These are phyloP conservation scores for Phalaenopsis equestris DNA, from an alignment of 106 monocot genomes.

Conservation along the genomic window DNA sequence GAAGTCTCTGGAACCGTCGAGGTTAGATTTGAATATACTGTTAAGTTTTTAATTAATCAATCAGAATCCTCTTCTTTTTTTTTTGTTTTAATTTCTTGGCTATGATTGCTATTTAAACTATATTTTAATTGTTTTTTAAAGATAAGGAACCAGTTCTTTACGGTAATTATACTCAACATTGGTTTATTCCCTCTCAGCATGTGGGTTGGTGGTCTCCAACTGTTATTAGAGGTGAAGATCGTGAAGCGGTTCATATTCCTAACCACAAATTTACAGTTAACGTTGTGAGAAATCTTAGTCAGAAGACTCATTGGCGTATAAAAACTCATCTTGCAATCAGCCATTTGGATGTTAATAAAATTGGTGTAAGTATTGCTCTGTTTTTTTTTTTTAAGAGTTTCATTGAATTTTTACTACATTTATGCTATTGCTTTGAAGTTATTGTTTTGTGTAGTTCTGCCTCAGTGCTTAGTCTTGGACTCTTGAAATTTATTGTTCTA, in stretches of 20 bases:
- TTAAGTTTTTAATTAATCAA: neutral
- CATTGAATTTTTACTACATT: neutral
- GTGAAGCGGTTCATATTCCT: constrained; percentile 96
- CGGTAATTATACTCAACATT: neutral
- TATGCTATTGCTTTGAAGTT: neutral
- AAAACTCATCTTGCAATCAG: constrained; percentile 98
- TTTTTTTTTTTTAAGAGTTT: neutral
- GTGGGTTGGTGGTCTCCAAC: constrained; percentile 99
- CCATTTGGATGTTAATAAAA: constrained; percentile 92
- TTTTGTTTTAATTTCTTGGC: neutral
- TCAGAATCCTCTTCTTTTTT: neutral
- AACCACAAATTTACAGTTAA: constrained; percentile 95
- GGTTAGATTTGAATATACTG: constrained; percentile 37
- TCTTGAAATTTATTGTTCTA: neutral
- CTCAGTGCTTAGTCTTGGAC: neutral
- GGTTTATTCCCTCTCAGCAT: constrained; percentile 42
- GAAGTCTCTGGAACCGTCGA: constrained; percentile 97
- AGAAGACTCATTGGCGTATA: constrained; percentile 97
- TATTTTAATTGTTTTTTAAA: neutral
- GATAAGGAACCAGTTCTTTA: neutral
- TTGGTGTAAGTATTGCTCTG: constrained; percentile 46
- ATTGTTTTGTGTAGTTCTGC: neutral
- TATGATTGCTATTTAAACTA: neutral
- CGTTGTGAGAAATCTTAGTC: constrained; percentile 91
- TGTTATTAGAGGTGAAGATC: constrained; percentile 91